A percentile compares a stretch with the other conserved stretches of the same genome.
phyloP scores from a whole-genome alignment of 2,329 filamentous ascomycete genomes.

The Geosmithia flava region DNA sequence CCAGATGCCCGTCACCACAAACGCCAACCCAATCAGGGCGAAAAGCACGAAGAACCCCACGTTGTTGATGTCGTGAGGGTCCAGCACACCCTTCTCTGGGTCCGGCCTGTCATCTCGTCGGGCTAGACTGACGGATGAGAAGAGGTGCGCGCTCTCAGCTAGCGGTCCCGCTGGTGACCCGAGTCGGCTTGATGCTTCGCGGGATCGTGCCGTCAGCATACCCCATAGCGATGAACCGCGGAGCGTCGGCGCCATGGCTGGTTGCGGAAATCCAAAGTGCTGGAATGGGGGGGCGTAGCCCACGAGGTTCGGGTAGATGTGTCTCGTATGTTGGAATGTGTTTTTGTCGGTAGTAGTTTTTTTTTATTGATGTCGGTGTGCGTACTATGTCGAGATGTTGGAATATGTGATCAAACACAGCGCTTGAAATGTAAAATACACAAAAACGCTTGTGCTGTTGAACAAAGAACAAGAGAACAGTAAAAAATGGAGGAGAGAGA shows the following conservation, averaged over 20 bases:
- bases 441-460: too few relatives aligned
- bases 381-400: too few relatives aligned
- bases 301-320: too few relatives aligned
- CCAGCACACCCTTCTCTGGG: constrained; percentile 34
- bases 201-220: too few relatives aligned
- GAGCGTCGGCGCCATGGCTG: constrained; percentile 27
- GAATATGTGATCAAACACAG: too few relatives aligned
- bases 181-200: constrained; percentile 2
- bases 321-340: background rate
- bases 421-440: too few relatives aligned
- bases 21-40: constrained; percentile 64
- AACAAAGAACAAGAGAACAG: background rate
- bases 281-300: too few relatives aligned
- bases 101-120: constrained; percentile 22
- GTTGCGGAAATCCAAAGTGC: too few relatives aligned
- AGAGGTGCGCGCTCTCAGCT: constrained; percentile 24
- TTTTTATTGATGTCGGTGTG: too few relatives aligned
- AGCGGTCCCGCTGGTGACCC: constrained; percentile 26
- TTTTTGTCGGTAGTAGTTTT: too few relatives aligned
- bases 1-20: constrained; percentile 73
- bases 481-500: constrained; percentile 5
- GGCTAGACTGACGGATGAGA: constrained; percentile 12
- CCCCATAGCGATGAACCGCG: too few relatives aligned
- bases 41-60: constrained; percentile 74
- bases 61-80: constrained; percentile 47